Evolutionary conservation across 106 monocot species (phyloP), one percentile per base, ranked within the genome.

Genomic region (Dioscorea alata): DNA sequence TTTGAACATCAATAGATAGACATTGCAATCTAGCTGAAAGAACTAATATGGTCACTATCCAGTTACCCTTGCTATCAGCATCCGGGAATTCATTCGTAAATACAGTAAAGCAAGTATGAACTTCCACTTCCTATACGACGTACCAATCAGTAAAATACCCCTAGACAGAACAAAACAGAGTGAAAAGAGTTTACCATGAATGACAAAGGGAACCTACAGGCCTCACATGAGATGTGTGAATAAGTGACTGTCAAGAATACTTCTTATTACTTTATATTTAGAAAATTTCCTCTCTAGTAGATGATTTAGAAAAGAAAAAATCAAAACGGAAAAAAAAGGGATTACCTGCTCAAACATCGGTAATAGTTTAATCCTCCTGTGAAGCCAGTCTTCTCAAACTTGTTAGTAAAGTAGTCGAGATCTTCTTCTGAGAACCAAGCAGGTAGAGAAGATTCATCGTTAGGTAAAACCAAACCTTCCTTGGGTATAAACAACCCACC

Each of bases 91-190:
- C 18, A 16, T 64, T 64, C 2, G 13, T 2, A 64, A 64, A 60
- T 22, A 60, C 23, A 12, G 60, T 24, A 56, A 56, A 23, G 17
- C 13, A 65, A 65, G 35, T 65, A 48, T 9, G 64, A 34, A 23
- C 49, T 16, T 67, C 50, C 66, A 28, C 49, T 50, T 67, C 49
- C 16, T 67, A 67, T 50, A 50, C 0, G 50, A 67, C 28, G 1
- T 28, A 28, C 21, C 50, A 23, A 67, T 23, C 66, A 67, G 2
- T 50, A 21, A 67, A 50, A 50, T 50, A 49, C 42, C 18, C 66
- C 50, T 50, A 23, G 50, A 67, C 31, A 25, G 66, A 24, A 49
- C 2, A 67, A 67, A 67, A 49, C 49, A 20, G 66, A 67, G 50
- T 22, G 67, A 67, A 18, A 67, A 67, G 50, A 14, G 49, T n/a